Conservation (phyloP, 2,329 filamentous ascomycete genomes). For the Lachnellula arida region DNA sequence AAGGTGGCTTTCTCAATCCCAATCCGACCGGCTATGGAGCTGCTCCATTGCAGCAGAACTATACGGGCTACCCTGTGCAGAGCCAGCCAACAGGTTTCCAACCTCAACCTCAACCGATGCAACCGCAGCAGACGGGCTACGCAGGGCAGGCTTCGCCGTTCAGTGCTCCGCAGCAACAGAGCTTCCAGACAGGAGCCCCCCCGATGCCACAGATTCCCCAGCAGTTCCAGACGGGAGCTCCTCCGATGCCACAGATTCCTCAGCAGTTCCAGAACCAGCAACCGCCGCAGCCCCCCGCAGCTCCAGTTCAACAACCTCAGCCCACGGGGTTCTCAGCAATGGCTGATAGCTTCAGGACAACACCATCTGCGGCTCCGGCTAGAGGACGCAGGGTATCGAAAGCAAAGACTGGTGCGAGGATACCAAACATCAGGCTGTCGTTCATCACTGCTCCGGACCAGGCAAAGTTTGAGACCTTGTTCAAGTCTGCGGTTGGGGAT, state of each 20-base stretch:
- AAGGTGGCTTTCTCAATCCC: conserved; percentile 21
- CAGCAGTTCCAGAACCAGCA: conserved; percentile 33
- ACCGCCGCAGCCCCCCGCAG: conserved; percentile 51
- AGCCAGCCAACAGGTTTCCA: conserved; percentile 49
- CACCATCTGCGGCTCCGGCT: conserved; percentile 37
- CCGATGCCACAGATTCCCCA: conserved; percentile 32
- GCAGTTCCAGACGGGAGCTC: conserved; percentile 22
- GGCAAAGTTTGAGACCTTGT: conserved; percentile 93
- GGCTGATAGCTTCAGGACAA: conserved; percentile 60
- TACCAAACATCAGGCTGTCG: conserved; percentile 88
- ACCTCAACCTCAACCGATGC: conserved; percentile 34
- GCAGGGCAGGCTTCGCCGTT: conserved; percentile 40
- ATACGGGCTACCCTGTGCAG: conserved; percentile 31
- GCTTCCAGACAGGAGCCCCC: conserved; percentile 31
- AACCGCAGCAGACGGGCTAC: conserved; percentile 57
- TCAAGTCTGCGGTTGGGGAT: conserved; percentile 89
- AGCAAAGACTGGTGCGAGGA: conserved; percentile 62
- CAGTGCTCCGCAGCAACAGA: conserved; percentile 41
- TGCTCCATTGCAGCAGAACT: conserved; percentile 31
- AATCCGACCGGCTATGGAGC: conserved; percentile 33
- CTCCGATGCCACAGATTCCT: conserved; percentile 31
- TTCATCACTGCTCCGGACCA: conserved; percentile 96
- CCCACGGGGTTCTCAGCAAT: conserved; percentile 62
- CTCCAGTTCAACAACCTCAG: conserved; percentile 61
- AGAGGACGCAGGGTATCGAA: conserved; percentile 46